These are phyloP conservation scores for Firmiana major DNA, from an alignment of 345 rosid genomes.

Conservation along the genomic window DNA sequence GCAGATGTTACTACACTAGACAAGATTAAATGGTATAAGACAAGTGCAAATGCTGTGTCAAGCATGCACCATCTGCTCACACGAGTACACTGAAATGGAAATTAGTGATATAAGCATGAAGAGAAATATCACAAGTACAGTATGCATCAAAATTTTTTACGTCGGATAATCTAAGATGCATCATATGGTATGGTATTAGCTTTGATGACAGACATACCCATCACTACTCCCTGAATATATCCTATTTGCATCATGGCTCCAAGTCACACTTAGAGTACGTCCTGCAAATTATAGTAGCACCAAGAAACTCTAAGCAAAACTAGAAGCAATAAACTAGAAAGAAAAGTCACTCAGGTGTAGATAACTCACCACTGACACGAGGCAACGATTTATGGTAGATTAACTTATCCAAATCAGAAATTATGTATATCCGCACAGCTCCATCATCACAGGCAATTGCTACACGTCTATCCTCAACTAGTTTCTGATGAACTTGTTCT, in stretches of 20 bases:
- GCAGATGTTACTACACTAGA: neutral
- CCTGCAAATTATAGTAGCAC: constrained; percentile 41
- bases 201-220: constrained; percentile 56
- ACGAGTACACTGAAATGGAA: neutral
- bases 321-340: constrained; percentile 9
- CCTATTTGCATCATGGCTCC: constrained; percentile 59
- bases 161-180: neutral
- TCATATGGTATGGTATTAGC: neutral
- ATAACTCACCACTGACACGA: constrained; percentile 90
- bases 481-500: constrained; percentile 35
- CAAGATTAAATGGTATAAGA: neutral
- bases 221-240: constrained; percentile 87
- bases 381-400: constrained; percentile 69
- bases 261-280: constrained; percentile 69
- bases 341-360: constrained; percentile 22
- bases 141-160: neutral
- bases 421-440: constrained; percentile 56
- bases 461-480: constrained; percentile 39
- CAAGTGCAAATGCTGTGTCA: neutral
- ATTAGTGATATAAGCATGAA: neutral
- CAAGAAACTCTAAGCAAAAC: constrained; percentile 14
- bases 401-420: constrained; percentile 53
- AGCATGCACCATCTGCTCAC: neutral
- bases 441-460: constrained; percentile 94
- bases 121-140: neutral